A percentile compares a stretch with the other conserved stretches of the same genome.
Evolutionary conservation across 345 rosid genomes (phyloP).

Genomic region (Eucalyptus erythrocorys): DNA sequence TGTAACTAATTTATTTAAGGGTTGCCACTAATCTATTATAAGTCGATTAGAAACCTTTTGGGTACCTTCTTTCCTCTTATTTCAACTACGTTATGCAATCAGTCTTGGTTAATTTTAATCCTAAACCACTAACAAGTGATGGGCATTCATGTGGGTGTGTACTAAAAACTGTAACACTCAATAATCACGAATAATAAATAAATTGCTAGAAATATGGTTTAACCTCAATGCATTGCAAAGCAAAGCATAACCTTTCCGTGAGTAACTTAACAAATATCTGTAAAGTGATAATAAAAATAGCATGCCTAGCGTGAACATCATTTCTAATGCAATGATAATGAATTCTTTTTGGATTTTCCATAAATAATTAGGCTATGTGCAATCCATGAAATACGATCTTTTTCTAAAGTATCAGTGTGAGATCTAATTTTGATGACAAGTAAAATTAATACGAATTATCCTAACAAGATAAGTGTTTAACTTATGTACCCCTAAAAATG

Average conservation of each 20-base stretch:
- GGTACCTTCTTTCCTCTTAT: not conserved
- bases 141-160: not conserved
- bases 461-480: not conserved
- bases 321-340: not conserved
- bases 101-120: no score
- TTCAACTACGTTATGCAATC: no score
- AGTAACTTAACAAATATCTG: not conserved
- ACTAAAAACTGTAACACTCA: no score
- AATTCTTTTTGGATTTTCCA: not conserved
- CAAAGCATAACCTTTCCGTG: not conserved
- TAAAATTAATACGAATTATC: no score
- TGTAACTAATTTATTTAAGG: no score
- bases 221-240: not conserved
- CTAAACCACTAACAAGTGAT: not conserved
- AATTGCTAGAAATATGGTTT: not conserved
- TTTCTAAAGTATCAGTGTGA: not conserved
- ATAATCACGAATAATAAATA: not conserved
- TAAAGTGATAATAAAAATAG: no score
- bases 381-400: not conserved
- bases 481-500: no score
- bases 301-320: not conserved
- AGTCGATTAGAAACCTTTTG: not conserved
- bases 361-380: not conserved
- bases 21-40: not conserved
- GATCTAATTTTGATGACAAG: not conserved